phyloP scores from a whole-genome alignment of 2,329 filamentous ascomycete genomes.

The Ophiostoma novo-ulmi region DNA sequence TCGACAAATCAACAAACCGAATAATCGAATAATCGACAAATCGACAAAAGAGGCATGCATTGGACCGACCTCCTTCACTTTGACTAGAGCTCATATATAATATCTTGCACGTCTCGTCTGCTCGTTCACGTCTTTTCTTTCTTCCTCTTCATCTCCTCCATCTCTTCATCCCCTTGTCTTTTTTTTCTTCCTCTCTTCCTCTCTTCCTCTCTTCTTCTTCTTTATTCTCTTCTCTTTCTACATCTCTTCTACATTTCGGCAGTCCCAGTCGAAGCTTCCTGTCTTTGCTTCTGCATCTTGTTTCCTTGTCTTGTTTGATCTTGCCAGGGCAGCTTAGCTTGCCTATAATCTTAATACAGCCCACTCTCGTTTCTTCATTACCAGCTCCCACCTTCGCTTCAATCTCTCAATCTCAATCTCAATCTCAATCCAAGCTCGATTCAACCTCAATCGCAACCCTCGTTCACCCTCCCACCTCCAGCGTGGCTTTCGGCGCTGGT shows the following conservation, averaged over 20 bases:
- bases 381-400: background rate
- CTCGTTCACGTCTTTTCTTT: conserved; percentile 12
- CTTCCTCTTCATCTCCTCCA: background rate
- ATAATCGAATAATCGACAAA: background rate
- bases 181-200: background rate
- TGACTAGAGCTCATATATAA: conserved; percentile 17
- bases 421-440: background rate
- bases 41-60: conserved; percentile 11
- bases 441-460: background rate
- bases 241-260: background rate
- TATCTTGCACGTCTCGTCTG: conserved; percentile 14
- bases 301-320: background rate
- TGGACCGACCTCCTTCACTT: background rate
- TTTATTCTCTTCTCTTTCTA: too few species aligned
- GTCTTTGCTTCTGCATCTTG: background rate
- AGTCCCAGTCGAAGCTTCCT: conserved; percentile 1
- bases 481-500: background rate
- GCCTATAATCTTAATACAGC: conserved; percentile 14
- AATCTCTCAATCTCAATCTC: background rate
- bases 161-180: background rate
- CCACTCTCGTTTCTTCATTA: background rate
- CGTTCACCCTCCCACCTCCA: background rate
- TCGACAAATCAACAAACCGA: background rate
- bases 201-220: background rate
- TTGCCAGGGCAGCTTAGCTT: background rate